Conservation (phyloP, 768 basidiomycete species). For the Mycena maculata region DNA sequence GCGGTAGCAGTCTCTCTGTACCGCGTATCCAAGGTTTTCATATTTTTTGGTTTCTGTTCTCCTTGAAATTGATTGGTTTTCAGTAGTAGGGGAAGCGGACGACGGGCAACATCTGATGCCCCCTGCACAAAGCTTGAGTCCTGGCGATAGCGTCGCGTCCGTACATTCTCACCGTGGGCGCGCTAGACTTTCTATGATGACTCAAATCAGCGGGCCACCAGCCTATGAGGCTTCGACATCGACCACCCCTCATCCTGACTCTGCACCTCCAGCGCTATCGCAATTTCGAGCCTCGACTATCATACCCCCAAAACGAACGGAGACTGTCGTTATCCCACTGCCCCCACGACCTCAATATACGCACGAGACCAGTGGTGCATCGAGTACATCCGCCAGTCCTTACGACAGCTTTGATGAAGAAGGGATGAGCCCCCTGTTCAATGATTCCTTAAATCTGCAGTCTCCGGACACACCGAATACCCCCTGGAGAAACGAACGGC, state of each 20-base stretch:
- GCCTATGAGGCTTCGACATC: slow-evolving; percentile 27
- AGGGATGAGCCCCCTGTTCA: slow-evolving; percentile 29
- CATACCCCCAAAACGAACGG: slow-evolving; percentile 3
- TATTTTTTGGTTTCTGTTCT: not conserved
- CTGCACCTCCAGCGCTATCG: slow-evolving; percentile 20
- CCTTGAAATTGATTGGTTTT: not conserved
- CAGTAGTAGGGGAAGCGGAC: slow-evolving; percentile 2
- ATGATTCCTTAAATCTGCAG: slow-evolving; percentile 22
- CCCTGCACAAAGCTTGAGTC: not conserved
- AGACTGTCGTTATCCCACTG: not conserved
- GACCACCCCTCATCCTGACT: slow-evolving; percentile 1
- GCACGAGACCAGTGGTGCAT: slow-evolving; percentile 16
- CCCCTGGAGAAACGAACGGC: slow-evolving; percentile 21
- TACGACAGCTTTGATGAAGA: slow-evolving; percentile 29
- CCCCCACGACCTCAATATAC: slow-evolving; percentile 13
- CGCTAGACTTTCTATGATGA: slow-evolving; percentile 21
- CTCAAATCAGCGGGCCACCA: slow-evolving; percentile 24
- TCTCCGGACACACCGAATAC: slow-evolving; percentile 30
- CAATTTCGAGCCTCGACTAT: slow-evolving; percentile 7
- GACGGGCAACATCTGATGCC: slow-evolving; percentile 1
- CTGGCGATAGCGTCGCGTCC: slow-evolving; percentile 23
- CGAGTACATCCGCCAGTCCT: slow-evolving; percentile 19
- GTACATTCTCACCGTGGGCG: slow-evolving; percentile 16
- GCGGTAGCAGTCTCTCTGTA: slow-evolving; percentile 4
- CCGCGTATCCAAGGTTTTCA: slow-evolving; percentile 16